Conservation (phyloP, 176 grass and related monocot genomes). For the Secale cereale region DNA sequence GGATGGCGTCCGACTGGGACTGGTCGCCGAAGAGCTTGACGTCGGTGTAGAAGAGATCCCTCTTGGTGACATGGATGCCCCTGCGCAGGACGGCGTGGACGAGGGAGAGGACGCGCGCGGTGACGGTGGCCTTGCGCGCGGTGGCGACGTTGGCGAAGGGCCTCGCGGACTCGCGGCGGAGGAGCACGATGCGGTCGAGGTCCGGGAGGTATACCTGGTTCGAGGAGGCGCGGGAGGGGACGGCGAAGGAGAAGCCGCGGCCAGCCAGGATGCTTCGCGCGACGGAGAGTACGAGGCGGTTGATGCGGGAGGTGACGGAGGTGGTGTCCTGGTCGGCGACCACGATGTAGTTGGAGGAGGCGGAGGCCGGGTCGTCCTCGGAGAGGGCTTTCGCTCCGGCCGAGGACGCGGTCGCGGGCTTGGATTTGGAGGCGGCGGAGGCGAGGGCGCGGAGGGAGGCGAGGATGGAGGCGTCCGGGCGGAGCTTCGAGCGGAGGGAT, state of each 20-base stretch:
- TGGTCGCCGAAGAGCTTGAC: constrained; percentile 95
- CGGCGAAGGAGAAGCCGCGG: constrained; percentile 83
- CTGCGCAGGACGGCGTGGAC: constrained; percentile 86
- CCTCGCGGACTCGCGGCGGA: constrained; percentile 73
- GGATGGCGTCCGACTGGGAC: constrained; percentile 84
- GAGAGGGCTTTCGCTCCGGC: constrained; percentile 8
- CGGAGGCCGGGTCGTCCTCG: constrained; percentile 47
- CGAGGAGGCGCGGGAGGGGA: constrained; percentile 76
- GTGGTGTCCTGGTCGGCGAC: constrained; percentile 69
- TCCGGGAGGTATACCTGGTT: constrained; percentile 96
- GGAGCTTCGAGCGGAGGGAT: constrained; percentile 76
- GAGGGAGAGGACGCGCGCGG: constrained; percentile 89
- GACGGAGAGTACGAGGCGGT: constrained; percentile 58
- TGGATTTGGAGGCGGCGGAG: constrained; percentile 44
- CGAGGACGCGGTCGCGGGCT: background rate
- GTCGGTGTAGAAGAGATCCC: constrained; percentile 99
- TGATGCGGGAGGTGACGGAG: constrained; percentile 72
- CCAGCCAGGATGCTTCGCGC: constrained; percentile 73
- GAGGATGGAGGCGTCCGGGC: constrained; percentile 73
- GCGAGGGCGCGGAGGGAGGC: constrained; percentile 58
- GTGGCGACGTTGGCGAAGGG: constrained; percentile 80
- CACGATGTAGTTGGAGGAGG: constrained; percentile 62
- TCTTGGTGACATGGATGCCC: constrained; percentile 93
- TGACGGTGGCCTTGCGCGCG: constrained; percentile 95
- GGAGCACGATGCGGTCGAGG: constrained; percentile 91